Evolutionary conservation across 2,329 filamentous ascomycete species (phyloP).

Genomic region (Ceratocystis ficicola): DNA sequence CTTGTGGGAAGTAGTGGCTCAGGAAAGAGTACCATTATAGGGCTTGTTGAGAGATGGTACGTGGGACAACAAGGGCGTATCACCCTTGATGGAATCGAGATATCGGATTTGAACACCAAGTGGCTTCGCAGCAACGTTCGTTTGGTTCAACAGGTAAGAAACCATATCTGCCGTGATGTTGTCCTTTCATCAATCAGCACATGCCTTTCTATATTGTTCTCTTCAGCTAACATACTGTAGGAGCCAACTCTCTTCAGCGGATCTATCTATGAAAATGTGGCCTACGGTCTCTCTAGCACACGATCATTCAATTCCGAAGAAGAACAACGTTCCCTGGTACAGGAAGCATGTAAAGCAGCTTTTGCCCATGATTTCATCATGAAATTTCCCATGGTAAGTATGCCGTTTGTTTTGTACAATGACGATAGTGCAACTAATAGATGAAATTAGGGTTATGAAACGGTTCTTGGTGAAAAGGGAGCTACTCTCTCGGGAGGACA

Average conservation of each 20-base stretch:
- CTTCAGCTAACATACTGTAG: constrained; percentile 27
- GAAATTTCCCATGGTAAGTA: constrained; percentile 32
- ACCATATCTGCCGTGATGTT: no score
- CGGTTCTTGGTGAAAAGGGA: constrained; percentile 51
- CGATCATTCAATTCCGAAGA: constrained; percentile 32
- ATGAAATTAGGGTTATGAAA: constrained; percentile 40
- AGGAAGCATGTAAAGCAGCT: constrained; percentile 38
- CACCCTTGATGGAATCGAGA: constrained; percentile 33
- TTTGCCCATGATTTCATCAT: constrained; percentile 44
- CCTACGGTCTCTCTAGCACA: constrained; percentile 35
- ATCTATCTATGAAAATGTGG: constrained; percentile 41
- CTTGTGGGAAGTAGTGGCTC: constrained; percentile 47
- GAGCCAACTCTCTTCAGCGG: constrained; percentile 44
- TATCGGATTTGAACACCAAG: constrained; percentile 36
- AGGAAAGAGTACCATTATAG: constrained; percentile 47
- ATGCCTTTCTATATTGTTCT: neutral
- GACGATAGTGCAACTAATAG: neutral
- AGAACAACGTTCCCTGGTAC: constrained; percentile 35
- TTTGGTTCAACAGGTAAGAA: constrained; percentile 35
- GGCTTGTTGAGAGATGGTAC: constrained; percentile 49
- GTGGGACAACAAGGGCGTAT: constrained; percentile 36
- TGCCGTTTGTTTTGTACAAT: neutral
- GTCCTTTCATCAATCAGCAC: no score
- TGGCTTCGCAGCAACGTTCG: constrained; percentile 44
- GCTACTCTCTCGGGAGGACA: constrained; percentile 56